Evolutionary conservation across 768 basidiomycete genomes (phyloP).

Genomic region (Boletus sp.): DNA sequence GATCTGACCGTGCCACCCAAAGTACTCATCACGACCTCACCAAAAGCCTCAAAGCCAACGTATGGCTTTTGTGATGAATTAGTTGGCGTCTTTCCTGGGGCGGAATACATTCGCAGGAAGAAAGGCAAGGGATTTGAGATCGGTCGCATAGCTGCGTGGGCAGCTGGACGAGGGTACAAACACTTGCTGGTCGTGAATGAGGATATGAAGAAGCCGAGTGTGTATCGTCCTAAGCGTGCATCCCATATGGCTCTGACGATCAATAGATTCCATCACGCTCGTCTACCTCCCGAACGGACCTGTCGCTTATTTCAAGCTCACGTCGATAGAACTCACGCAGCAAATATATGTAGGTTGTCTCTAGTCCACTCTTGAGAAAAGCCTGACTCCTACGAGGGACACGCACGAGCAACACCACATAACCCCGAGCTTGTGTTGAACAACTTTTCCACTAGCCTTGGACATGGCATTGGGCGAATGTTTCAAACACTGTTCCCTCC

Average conservation of each 20-base stretch:
- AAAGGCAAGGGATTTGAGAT: slow-evolving; percentile 90
- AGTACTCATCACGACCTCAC: slow-evolving; percentile 87
- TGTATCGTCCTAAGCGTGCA: slow-evolving; percentile 31
- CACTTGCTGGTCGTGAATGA: slow-evolving; percentile 94
- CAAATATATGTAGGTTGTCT: slow-evolving; percentile 70
- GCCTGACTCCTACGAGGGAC: slow-evolving; percentile 54
- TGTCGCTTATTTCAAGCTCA: slow-evolving; percentile 92
- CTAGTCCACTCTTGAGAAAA: background rate
- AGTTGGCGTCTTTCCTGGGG: slow-evolving; percentile 86
- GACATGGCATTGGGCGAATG: slow-evolving; percentile 90
- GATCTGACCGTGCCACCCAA: slow-evolving; percentile 78
- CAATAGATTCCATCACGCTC: slow-evolving; percentile 86
- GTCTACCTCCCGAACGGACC: slow-evolving; percentile 91
- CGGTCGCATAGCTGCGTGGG: slow-evolving; percentile 91
- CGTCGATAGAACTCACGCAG: slow-evolving; percentile 81
- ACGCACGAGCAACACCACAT: slow-evolving; percentile 90
- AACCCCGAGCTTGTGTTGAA: slow-evolving; percentile 95
- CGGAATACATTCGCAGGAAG: slow-evolving; percentile 82
- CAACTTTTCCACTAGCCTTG: slow-evolving; percentile 90
- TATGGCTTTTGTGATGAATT: slow-evolving; percentile 94
- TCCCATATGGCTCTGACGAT: slow-evolving; percentile 5
- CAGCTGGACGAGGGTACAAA: slow-evolving; percentile 82
- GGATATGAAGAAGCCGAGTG: slow-evolving; percentile 91
- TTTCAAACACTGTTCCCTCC: slow-evolving; percentile 97
- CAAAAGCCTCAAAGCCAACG: slow-evolving; percentile 82